A percentile compares a stretch with the other conserved stretches of the same genome.
These are phyloP conservation scores for Cyclotella kingstonii DNA, from an alignment of 108 stramenopile genomes.

Conservation along the genomic window DNA sequence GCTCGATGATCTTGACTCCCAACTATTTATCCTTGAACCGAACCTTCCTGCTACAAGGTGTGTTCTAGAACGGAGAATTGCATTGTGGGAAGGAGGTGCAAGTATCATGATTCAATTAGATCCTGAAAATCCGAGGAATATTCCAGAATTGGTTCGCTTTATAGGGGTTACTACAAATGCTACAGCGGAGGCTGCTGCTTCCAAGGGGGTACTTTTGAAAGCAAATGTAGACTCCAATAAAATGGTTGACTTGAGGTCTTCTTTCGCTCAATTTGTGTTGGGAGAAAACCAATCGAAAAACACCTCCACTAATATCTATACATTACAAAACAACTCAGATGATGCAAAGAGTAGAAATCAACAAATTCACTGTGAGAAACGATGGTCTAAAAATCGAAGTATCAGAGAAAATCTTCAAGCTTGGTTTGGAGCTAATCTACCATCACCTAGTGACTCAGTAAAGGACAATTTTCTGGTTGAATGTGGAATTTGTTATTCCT, in stretches of 20 bases:
- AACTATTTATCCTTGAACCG: constrained; percentile 50
- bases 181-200: constrained; percentile 19
- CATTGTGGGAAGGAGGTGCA: constrained; percentile 48
- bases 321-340: neutral
- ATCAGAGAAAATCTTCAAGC: constrained; percentile 56
- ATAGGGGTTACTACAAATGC: constrained; percentile 40
- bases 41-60: constrained; percentile 35
- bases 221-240: constrained; percentile 2
- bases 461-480: constrained; percentile 61
- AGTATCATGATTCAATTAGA: constrained; percentile 48
- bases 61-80: constrained; percentile 45
- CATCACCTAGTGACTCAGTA: constrained; percentile 50
- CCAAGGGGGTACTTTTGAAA: neutral
- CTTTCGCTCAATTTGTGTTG: constrained; percentile 33
- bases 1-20: constrained; percentile 45
- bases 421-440: constrained; percentile 52
- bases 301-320: neutral
- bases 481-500: constrained; percentile 73
- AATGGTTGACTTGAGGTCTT: constrained; percentile 44
- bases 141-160: constrained; percentile 41
- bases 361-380: neutral
- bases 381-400: constrained; percentile 45
- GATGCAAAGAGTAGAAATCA: neutral
- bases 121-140: constrained; percentile 37
- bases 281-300: constrained; percentile 5